phyloP scores from a whole-genome alignment of 2,329 filamentous ascomycete genomes.

The Cladosporium cucumerinum region DNA sequence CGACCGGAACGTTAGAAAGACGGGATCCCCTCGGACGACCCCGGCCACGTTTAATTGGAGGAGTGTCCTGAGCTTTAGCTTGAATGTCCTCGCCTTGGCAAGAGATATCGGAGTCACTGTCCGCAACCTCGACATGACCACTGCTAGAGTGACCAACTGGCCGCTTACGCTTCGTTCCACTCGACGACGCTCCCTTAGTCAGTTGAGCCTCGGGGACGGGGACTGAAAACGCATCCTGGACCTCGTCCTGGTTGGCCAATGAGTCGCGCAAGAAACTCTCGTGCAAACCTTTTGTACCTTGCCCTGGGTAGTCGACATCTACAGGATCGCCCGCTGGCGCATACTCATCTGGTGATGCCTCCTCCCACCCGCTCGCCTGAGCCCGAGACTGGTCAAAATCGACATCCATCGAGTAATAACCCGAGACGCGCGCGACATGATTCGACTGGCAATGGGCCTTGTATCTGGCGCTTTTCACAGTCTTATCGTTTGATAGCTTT shows the following conservation, averaged over 20 bases:
- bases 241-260: neutral
- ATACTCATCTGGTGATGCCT: neutral
- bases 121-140: neutral
- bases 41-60: neutral
- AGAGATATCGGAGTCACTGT: conserved; percentile 10
- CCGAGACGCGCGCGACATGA: neutral
- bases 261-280: neutral
- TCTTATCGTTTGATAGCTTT: neutral
- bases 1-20: neutral
- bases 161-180: conserved; percentile 2
- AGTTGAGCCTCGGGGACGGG: neutral
- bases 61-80: neutral
- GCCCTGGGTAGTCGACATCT: neutral
- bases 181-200: neutral
- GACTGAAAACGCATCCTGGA: neutral
- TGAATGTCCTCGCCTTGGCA: neutral
- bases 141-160: neutral
- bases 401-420: neutral
- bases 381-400: neutral
- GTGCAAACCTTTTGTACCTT: neutral
- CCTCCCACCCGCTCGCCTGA: neutral
- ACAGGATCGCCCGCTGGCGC: neutral
- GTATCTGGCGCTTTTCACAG: neutral
- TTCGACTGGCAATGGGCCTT: neutral
- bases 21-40: neutral